Conservation (phyloP, 148 eudicot genomes). For the Pharnaceum exiguum region DNA sequence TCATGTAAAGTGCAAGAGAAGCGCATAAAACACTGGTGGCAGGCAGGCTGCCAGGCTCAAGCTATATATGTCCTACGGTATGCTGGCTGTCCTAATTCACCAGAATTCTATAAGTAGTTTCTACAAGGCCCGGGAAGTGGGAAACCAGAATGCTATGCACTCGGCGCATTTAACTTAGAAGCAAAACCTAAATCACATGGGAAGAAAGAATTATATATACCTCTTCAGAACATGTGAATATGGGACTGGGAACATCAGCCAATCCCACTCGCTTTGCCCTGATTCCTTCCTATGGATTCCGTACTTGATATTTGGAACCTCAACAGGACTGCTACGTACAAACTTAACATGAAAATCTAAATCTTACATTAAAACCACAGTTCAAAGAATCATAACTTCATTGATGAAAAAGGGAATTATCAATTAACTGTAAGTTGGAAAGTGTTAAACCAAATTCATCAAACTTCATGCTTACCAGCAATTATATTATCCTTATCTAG, state of each 20-base stretch:
- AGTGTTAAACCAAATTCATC: too few relatives aligned
- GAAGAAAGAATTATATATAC: conserved; percentile 15
- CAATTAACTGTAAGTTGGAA: too few relatives aligned
- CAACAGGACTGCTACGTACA: conserved; percentile 58
- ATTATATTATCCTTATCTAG: conserved; percentile 57
- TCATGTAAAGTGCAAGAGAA: conserved; percentile 46
- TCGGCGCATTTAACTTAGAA: too few relatives aligned
- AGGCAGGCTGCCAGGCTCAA: too few relatives aligned
- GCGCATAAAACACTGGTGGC: too few relatives aligned
- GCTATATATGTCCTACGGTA: too few relatives aligned
- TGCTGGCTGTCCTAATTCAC: too few relatives aligned
- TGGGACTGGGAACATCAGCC: conserved; percentile 56
- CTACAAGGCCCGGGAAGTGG: too few relatives aligned
- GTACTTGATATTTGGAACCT: conserved; percentile 58
- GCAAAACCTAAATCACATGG: conserved; percentile 2
- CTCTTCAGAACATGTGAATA: conserved; percentile 48
- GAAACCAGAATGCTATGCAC: conserved; percentile 2
- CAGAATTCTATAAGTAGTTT: too few relatives aligned
- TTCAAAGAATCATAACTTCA: too few relatives aligned
- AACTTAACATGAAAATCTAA: conserved; percentile 26
- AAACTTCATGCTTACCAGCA: conserved; percentile 40
- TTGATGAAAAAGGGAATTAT: too few relatives aligned
- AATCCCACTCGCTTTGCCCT: conserved; percentile 39
- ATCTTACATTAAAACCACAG: too few relatives aligned
- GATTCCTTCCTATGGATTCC: conserved; percentile 33